A percentile compares a stretch with the other conserved stretches of the same genome.
Evolutionary conservation across 306 rosid species (phyloP).

Genomic region (Lathyrus sativus): DNA sequence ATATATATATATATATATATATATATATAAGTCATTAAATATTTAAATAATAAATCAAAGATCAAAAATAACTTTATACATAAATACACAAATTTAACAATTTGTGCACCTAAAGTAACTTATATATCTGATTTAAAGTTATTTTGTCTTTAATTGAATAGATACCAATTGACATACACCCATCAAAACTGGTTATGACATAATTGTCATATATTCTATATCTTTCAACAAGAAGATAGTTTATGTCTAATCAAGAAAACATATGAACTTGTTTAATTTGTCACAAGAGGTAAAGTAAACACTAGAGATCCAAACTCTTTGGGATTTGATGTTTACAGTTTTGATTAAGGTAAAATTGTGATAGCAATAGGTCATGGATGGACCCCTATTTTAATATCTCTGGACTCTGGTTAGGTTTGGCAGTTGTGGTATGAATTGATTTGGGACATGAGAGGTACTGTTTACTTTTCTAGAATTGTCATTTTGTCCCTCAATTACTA

Average conservation of each 20-base stretch:
- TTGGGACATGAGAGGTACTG: background rate
- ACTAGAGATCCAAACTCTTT: background rate
- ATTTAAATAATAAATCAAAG: no score
- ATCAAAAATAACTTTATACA: no score
- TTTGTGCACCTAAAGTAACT: no score
- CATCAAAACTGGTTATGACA: slow-evolving; percentile 2
- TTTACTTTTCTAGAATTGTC: background rate
- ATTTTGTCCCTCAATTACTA: slow-evolving; percentile 4
- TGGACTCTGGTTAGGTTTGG: slow-evolving; percentile 45
- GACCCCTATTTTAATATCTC: slow-evolving; percentile 34
- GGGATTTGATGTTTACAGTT: slow-evolving; percentile 34
- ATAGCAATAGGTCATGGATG: slow-evolving; percentile 28
- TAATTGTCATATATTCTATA: slow-evolving; percentile 10
- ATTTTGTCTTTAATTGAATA: slow-evolving; percentile 21
- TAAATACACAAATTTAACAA: no score
- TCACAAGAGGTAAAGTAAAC: background rate
- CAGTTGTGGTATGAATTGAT: slow-evolving; percentile 36
- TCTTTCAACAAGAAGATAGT: background rate
- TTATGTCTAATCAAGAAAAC: slow-evolving; percentile 21
- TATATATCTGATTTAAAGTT: background rate
- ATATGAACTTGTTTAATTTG: slow-evolving; percentile 12
- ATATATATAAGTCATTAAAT: no score
- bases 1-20: no score
- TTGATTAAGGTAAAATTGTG: background rate
- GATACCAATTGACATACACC: background rate